Conservation (phyloP, 2,329 filamentous ascomycete genomes). For the Aureobasidium sp. region DNA sequence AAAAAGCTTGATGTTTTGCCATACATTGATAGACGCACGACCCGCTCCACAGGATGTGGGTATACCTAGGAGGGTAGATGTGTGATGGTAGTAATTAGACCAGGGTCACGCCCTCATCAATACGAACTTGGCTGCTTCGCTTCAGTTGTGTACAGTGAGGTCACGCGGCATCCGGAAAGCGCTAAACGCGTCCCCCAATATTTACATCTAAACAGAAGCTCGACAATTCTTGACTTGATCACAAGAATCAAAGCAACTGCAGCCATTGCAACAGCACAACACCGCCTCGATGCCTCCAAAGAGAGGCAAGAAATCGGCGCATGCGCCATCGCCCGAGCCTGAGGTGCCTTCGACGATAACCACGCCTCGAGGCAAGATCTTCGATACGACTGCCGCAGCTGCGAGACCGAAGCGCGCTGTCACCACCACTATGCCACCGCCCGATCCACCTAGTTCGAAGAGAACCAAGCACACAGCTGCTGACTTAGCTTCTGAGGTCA, state of each 20-base stretch:
- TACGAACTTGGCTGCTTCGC: background rate
- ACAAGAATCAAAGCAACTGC: background rate
- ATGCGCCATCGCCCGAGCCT: background rate
- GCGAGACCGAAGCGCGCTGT: slow-evolving; percentile 14
- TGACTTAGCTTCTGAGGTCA: background rate
- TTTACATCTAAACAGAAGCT: slow-evolving; percentile 9
- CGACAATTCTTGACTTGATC: background rate
- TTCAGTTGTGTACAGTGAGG: background rate
- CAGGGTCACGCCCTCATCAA: background rate
- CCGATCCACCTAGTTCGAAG: slow-evolving; percentile 9
- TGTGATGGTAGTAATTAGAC: background rate
- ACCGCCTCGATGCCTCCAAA: slow-evolving; percentile 15
- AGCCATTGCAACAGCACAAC: background rate
- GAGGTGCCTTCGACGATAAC: slow-evolving; percentile 19
- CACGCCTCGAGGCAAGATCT: slow-evolving; percentile 22
- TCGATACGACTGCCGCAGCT: slow-evolving; percentile 23
- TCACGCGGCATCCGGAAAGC: background rate
- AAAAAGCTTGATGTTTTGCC: too few species aligned
- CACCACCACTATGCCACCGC: slow-evolving; percentile 1
- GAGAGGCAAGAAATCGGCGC: background rate
- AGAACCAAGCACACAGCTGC: background rate
- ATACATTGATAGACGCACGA: too few species aligned
- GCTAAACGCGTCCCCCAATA: slow-evolving; percentile 1
- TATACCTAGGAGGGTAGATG: background rate
- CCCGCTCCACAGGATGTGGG: too few species aligned